Percentiles rank a stretch among this genome's conserved stretches.
Evolutionary conservation across 169 alveolate genomes (phyloP).

Genomic region (Babesia ovis): DNA sequence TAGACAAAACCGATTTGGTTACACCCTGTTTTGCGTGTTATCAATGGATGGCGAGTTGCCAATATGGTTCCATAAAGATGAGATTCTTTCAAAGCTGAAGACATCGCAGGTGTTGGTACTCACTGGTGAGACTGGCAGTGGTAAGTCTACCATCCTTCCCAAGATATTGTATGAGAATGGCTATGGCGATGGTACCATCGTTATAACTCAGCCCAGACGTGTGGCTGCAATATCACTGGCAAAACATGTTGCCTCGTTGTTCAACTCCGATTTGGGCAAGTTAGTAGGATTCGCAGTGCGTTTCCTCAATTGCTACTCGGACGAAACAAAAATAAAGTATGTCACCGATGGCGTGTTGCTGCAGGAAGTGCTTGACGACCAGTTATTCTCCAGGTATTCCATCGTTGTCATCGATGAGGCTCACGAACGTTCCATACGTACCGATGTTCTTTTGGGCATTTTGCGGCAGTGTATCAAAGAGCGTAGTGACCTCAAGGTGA

Average conservation of each 20-base stretch:
- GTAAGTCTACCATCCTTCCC: conserved; percentile 81
- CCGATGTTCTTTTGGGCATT: conserved; percentile 90
- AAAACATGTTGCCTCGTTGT: conserved; percentile 83
- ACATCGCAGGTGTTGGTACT: conserved; percentile 37
- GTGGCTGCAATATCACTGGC: conserved; percentile 92
- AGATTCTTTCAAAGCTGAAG: conserved; percentile 44
- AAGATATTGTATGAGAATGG: conserved; percentile 60
- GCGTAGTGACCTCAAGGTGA: conserved; percentile 84
- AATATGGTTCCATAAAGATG: conserved; percentile 49
- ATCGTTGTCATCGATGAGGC: conserved; percentile 92
- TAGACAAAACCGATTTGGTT: too few species aligned
- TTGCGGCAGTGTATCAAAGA: conserved; percentile 76
- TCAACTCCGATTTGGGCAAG: conserved; percentile 83
- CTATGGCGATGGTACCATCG: conserved; percentile 69
- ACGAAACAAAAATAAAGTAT: conserved; percentile 87
- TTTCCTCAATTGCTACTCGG: conserved; percentile 84
- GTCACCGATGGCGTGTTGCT: conserved; percentile 94
- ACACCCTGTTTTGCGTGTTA: too few species aligned
- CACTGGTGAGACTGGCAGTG: conserved; percentile 86
- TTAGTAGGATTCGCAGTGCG: conserved; percentile 91
- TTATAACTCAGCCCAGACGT: conserved; percentile 89
- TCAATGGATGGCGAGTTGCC: conserved; percentile 42
- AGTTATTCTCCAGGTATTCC: conserved; percentile 80
- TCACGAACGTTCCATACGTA: conserved; percentile 93
- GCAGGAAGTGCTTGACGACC: conserved; percentile 88